phyloP scores from a whole-genome alignment of 140 eudicot species.

The Ambrosia hybrid region DNA sequence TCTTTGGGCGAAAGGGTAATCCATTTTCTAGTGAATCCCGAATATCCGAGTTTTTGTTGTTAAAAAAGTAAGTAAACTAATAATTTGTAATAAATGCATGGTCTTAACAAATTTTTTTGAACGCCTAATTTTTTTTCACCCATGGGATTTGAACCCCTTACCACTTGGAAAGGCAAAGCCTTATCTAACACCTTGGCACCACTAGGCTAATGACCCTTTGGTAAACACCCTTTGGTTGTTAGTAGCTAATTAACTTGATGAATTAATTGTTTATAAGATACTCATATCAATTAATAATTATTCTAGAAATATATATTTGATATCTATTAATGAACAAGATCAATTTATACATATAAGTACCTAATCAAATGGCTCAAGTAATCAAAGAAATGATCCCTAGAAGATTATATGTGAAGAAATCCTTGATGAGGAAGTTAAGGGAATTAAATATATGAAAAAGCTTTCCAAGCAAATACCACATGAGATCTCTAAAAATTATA shows the following conservation, averaged over 20 bases:
- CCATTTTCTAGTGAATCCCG: too few relatives aligned
- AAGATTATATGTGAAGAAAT: background rate
- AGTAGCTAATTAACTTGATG: background rate
- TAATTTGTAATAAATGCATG: background rate
- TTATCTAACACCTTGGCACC: too few relatives aligned
- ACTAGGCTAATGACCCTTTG: too few relatives aligned
- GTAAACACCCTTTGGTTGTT: too few relatives aligned
- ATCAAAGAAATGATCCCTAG: background rate
- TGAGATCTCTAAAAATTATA: background rate
- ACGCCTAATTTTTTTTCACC: too few relatives aligned
- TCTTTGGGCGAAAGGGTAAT: too few relatives aligned
- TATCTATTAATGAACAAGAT: background rate
- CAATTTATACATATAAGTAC: background rate
- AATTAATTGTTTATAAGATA: too few relatives aligned
- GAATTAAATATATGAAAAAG: background rate
- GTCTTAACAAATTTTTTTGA: background rate
- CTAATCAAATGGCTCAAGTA: background rate
- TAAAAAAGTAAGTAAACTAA: background rate
- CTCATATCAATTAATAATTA: too few relatives aligned
- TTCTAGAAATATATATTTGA: background rate
- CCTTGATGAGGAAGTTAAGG: conserved; percentile 2
- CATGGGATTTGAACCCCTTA: too few relatives aligned
- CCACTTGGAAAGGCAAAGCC: too few relatives aligned
- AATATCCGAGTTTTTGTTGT: too few relatives aligned
- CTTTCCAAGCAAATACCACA: background rate